Conservation (phyloP, 2,329 filamentous ascomycete species). For the Aspergillus piperis region DNA sequence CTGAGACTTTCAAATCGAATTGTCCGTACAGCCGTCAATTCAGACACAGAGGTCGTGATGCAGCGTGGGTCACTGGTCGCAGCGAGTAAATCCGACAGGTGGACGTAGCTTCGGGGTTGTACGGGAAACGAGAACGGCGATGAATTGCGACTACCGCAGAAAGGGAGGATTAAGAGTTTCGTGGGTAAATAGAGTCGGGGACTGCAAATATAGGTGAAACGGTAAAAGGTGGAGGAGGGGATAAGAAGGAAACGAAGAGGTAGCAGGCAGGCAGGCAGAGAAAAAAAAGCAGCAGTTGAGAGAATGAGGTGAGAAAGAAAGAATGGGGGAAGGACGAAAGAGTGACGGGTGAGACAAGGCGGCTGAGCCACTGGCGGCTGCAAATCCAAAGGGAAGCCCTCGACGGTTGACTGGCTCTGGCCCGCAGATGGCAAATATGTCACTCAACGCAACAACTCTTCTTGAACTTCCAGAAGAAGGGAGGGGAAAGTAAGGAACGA, state of each 20-base stretch:
- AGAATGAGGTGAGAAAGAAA: conserved; percentile 1
- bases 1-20: background rate
- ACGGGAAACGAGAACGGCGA: conserved; percentile 11
- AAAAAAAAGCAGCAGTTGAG: background rate
- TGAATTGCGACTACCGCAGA: background rate
- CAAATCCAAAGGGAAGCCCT: background rate
- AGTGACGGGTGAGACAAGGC: conserved; percentile 17
- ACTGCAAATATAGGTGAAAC: background rate
- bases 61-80: background rate
- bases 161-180: background rate
- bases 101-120: conserved; percentile 10
- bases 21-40: background rate
- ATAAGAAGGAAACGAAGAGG: background rate
- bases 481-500: background rate
- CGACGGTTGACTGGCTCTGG: background rate
- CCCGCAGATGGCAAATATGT: conserved; percentile 1
- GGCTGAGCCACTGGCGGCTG: conserved; percentile 16
- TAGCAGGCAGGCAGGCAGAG: background rate
- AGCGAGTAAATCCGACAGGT: background rate
- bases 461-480: background rate
- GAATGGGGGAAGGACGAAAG: conserved; percentile 5
- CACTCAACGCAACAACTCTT: background rate
- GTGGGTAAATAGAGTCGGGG: background rate
- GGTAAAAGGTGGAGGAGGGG: background rate
- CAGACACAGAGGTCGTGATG: background rate